Conservation (phyloP, 2,329 filamentous ascomycete genomes). For the Ophiostoma perfectum region DNA sequence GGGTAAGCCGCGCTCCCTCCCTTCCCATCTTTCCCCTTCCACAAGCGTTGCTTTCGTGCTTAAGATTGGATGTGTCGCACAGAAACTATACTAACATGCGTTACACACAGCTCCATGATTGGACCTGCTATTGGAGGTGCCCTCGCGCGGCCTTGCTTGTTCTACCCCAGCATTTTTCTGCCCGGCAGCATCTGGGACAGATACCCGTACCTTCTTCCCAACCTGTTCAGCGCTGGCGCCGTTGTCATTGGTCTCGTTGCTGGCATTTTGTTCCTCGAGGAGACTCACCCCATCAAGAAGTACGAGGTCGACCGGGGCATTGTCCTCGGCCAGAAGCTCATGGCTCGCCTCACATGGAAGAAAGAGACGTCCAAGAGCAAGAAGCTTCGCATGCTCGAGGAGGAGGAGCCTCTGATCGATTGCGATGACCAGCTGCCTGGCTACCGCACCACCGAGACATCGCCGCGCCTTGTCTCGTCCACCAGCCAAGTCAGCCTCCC, state of each 20-base stretch:
- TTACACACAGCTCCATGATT: slow-evolving; percentile 65
- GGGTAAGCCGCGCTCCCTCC: slow-evolving; percentile 51
- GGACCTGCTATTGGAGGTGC: slow-evolving; percentile 88
- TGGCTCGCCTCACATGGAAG: slow-evolving; percentile 40
- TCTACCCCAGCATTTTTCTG: slow-evolving; percentile 69
- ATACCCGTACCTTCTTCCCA: slow-evolving; percentile 87
- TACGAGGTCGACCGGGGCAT: slow-evolving; percentile 67
- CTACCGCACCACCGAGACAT: slow-evolving; percentile 57
- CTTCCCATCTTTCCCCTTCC: background rate
- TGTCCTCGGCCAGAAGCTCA: slow-evolving; percentile 68
- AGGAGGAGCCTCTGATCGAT: slow-evolving; percentile 60
- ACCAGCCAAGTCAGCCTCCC: slow-evolving; percentile 30
- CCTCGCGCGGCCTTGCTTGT: slow-evolving; percentile 78
- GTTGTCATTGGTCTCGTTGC: slow-evolving; percentile 70
- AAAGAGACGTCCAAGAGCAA: slow-evolving; percentile 6
- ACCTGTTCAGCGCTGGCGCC: slow-evolving; percentile 79
- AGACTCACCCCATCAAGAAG: slow-evolving; percentile 84
- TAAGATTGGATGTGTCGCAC: background rate
- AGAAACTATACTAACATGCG: background rate
- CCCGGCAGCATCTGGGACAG: slow-evolving; percentile 72
- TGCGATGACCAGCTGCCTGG: slow-evolving; percentile 59
- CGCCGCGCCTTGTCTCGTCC: slow-evolving; percentile 21
- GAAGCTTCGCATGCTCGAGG: slow-evolving; percentile 35
- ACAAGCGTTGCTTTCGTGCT: background rate
- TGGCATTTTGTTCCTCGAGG: slow-evolving; percentile 83